A percentile compares a stretch with the other conserved stretches of the same genome.
These are phyloP conservation scores for Candida easanensis DNA, from an alignment of 805 yeast genomes.

Conservation along the genomic window DNA sequence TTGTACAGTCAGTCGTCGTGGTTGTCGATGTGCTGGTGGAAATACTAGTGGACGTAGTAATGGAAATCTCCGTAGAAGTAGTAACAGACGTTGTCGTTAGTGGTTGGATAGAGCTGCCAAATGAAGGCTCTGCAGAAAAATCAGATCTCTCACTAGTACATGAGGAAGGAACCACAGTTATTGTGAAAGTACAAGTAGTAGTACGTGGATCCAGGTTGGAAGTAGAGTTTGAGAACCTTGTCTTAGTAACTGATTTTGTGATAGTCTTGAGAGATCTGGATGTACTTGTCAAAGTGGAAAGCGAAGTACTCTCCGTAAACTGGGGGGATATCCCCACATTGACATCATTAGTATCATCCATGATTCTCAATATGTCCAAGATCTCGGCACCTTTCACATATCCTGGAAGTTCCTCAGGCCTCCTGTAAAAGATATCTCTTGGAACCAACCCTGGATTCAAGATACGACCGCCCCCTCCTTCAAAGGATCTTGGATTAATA, in stretches of 20 bases:
- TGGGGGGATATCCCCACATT: no score
- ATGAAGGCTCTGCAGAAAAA: no score
- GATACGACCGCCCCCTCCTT: background rate
- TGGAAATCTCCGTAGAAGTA: no score
- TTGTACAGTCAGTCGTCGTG: no score
- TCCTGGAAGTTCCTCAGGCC: background rate
- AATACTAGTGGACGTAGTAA: no score
- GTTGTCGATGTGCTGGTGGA: no score
- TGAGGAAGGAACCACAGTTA: no score
- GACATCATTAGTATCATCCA: background rate
- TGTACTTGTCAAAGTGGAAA: background rate
- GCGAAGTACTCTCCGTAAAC: background rate
- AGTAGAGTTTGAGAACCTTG: background rate
- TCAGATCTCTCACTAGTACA: no score
- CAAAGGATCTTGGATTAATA: background rate
- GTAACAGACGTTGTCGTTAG: no score
- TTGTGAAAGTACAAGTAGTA: background rate
- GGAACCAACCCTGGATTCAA: background rate
- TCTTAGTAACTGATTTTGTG: slow-evolving; percentile 5
- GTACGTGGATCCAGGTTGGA: background rate
- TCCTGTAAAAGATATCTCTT: slow-evolving; percentile 1
- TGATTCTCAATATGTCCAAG: background rate
- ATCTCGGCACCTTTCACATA: slow-evolving; percentile 8
- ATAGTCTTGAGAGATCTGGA: slow-evolving; percentile 4
- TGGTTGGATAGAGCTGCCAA: no score